Conservation (phyloP, 768 basidiomycete genomes). For the Guyanaporus albipodus region DNA sequence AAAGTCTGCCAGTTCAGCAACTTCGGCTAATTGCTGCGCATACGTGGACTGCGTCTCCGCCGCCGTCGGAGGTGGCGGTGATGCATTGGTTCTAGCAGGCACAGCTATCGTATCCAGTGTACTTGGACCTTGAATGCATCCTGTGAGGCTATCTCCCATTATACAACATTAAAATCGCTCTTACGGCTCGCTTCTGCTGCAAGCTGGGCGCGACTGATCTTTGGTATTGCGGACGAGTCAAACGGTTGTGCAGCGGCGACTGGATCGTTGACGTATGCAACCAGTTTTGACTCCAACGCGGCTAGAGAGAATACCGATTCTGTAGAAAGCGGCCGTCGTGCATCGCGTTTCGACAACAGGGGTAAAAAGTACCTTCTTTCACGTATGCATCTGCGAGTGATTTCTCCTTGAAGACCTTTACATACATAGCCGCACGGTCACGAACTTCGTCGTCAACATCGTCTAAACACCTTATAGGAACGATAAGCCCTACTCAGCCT, state of each 20-base stretch:
- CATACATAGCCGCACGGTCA: slow-evolving; percentile 93
- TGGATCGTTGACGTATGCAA: slow-evolving; percentile 89
- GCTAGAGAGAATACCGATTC: slow-evolving; percentile 93
- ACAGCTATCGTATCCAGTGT: slow-evolving; percentile 81
- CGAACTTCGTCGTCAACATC: slow-evolving; percentile 99
- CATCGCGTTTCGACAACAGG: not conserved
- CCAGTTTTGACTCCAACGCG: slow-evolving; percentile 85
- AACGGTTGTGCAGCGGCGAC: slow-evolving; percentile 69
- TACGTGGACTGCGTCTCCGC: slow-evolving; percentile 89
- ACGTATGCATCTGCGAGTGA: slow-evolving; percentile 81
- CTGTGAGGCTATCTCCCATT: slow-evolving; percentile 10
- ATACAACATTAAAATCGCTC: slow-evolving; percentile 24
- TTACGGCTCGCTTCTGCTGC: slow-evolving; percentile 84
- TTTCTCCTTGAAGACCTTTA: slow-evolving; percentile 78
- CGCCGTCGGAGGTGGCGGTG: slow-evolving; percentile 73
- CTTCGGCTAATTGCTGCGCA: slow-evolving; percentile 75
- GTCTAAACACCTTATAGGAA: slow-evolving; percentile 72
- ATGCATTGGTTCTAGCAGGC: slow-evolving; percentile 54
- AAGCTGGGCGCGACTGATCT: slow-evolving; percentile 90
- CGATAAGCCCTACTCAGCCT: slow-evolving; percentile 1
- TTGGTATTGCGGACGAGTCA: slow-evolving; percentile 82
- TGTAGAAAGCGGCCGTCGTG: slow-evolving; percentile 30
- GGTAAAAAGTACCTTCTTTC: slow-evolving; percentile 71
- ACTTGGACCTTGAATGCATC: slow-evolving; percentile 61
- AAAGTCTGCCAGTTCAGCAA: slow-evolving; percentile 82